phyloP scores from a whole-genome alignment of 2,329 filamentous ascomycete species.

The Alternaria infectoria region DNA sequence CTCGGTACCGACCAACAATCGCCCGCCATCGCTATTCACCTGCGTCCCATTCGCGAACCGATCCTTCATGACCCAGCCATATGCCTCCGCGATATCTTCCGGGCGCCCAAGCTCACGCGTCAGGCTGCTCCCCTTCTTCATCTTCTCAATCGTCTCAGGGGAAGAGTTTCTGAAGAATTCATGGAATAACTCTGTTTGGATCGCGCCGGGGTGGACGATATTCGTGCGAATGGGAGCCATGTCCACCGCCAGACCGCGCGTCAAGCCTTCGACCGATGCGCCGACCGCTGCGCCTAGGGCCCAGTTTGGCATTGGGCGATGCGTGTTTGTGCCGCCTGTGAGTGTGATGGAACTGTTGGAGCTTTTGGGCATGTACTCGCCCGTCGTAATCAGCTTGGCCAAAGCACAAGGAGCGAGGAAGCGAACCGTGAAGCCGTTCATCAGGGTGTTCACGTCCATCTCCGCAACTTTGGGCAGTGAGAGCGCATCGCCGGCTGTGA shows the following conservation, averaged over 20 bases:
- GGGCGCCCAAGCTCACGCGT: constrained; percentile 30
- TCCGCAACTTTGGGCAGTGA: constrained; percentile 31
- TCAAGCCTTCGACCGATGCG: constrained; percentile 40
- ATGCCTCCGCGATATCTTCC: constrained; percentile 53
- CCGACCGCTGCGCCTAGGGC: constrained; percentile 34
- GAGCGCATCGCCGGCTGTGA: constrained; percentile 36
- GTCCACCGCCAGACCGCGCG: constrained; percentile 50
- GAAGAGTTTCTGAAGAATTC: constrained; percentile 19
- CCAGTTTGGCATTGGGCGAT: constrained; percentile 46
- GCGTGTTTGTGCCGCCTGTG: constrained; percentile 47
- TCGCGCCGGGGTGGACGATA: constrained; percentile 49
- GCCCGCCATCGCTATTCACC: constrained; percentile 48
- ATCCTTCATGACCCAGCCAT: constrained; percentile 55
- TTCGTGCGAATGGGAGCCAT: constrained; percentile 54
- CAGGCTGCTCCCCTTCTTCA: constrained; percentile 28
- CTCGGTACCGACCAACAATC: constrained; percentile 25
- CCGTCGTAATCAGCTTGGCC: constrained; percentile 48
- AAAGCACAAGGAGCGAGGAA: constrained; percentile 46
- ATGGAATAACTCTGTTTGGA: constrained; percentile 51
- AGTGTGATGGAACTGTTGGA: constrained; percentile 48
- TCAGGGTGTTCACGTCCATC: constrained; percentile 27
- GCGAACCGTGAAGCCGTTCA: constrained; percentile 40
- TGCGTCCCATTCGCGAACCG: constrained; percentile 47
- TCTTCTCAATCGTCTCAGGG: constrained; percentile 20
- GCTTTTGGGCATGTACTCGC: constrained; percentile 41